Conservation (phyloP, 768 basidiomycete genomes). For the Lactarius akahatsu region DNA sequence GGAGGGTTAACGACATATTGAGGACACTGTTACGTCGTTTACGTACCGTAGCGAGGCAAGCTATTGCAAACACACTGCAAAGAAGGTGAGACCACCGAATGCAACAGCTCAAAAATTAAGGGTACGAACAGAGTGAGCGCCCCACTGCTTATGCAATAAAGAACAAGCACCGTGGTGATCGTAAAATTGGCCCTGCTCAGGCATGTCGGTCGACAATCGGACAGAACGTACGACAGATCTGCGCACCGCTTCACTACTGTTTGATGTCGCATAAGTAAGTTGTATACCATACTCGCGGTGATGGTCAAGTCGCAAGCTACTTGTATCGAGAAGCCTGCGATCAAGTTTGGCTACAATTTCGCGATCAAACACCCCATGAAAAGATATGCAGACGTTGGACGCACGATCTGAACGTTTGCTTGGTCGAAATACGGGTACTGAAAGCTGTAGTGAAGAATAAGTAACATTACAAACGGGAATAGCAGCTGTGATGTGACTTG, state of each 20-base stretch:
- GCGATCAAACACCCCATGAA: neutral
- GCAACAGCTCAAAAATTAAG: neutral
- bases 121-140: neutral
- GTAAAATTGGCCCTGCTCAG: neutral
- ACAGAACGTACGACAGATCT: neutral
- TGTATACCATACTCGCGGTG: constrained; percentile 9
- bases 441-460: constrained; percentile 4
- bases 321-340: neutral
- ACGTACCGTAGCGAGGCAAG: constrained; percentile 2
- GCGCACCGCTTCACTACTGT: constrained; percentile 6
- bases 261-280: neutral
- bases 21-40: neutral
- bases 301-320: constrained; percentile 13
- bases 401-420: neutral
- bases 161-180: neutral
- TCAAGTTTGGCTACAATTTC: neutral
- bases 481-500: neutral
- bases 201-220: neutral
- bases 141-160: constrained; percentile 13
- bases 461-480: neutral
- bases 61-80: constrained; percentile 5
- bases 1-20: neutral
- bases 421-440: neutral
- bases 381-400: neutral
- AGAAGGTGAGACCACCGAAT: neutral